These are phyloP conservation scores for Hygrophila difformis DNA, from an alignment of 257 asterid species.

Conservation along the genomic window DNA sequence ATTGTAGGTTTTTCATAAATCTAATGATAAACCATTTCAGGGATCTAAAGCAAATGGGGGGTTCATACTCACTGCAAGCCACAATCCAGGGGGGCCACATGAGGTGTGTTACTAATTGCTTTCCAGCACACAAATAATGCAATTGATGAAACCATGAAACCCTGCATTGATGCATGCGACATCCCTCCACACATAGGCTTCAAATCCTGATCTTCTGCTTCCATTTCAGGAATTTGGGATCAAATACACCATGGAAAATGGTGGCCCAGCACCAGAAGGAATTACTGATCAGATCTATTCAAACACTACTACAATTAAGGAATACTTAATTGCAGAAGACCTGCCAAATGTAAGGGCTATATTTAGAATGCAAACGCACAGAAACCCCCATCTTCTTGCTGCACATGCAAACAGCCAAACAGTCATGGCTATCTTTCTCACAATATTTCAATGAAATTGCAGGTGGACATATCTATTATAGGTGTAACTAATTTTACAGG, in stretches of 20 bases:
- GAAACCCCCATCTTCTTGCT: not conserved
- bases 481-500: constrained; percentile 72
- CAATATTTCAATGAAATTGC: constrained; percentile 16
- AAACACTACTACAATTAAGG: constrained; percentile 85
- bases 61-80: constrained; percentile 95
- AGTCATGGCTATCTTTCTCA: constrained; percentile 3
- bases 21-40: constrained; percentile 25
- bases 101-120: constrained; percentile 44
- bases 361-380: not conserved
- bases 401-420: not conserved
- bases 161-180: not conserved
- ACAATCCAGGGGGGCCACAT: constrained; percentile 96
- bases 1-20: not conserved
- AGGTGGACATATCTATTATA: constrained; percentile 73
- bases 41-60: constrained; percentile 92
- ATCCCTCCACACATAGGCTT: constrained; percentile 8
- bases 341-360: constrained; percentile 70
- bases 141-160: not conserved
- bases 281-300: constrained; percentile 78
- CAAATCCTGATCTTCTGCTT: constrained; percentile 3
- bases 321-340: constrained; percentile 87
- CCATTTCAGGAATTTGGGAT: constrained; percentile 83
- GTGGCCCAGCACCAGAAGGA: constrained; percentile 99
- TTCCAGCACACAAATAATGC: not conserved
- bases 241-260: constrained; percentile 98